phyloP scores from a whole-genome alignment of 2,329 filamentous ascomycete genomes.

The Penicillium brevicompactum region DNA sequence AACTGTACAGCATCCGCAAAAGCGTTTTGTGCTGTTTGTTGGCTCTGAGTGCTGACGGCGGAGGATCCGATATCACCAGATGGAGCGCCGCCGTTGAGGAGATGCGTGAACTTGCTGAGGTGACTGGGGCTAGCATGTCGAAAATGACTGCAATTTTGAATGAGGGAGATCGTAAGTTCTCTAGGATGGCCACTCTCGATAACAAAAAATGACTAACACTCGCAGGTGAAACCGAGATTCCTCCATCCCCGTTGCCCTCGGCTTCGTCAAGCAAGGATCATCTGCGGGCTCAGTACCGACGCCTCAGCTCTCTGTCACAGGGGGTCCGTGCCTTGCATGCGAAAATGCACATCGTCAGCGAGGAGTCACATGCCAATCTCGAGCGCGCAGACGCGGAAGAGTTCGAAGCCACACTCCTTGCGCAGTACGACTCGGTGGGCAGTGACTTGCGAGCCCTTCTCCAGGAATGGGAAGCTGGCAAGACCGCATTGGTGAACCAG shows the following conservation, averaged over 20 bases:
- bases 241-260: conserved; percentile 62
- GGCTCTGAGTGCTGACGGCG: conserved; percentile 79
- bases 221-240: conserved; percentile 41
- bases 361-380: conserved; percentile 80
- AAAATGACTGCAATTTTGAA: conserved; percentile 69
- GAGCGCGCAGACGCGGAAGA: conserved; percentile 72
- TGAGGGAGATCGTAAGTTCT: conserved; percentile 74
- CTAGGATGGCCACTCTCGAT: background rate
- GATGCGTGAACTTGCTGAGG: conserved; percentile 65
- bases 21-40: conserved; percentile 87
- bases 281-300: conserved; percentile 82
- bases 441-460: conserved; percentile 78
- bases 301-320: conserved; percentile 83
- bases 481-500: conserved; percentile 76
- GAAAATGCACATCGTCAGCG: conserved; percentile 87
- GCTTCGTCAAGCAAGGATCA: conserved; percentile 77
- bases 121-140: conserved; percentile 64
- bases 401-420: conserved; percentile 75
- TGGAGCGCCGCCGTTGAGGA: conserved; percentile 79
- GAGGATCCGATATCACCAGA: conserved; percentile 72
- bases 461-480: conserved; percentile 85
- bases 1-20: conserved; percentile 78
- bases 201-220: conserved; percentile 15
- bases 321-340: conserved; percentile 91
- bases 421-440: conserved; percentile 94